These are phyloP conservation scores for Rosa lucieae DNA, from an alignment of 306 rosid species.

Conservation along the genomic window DNA sequence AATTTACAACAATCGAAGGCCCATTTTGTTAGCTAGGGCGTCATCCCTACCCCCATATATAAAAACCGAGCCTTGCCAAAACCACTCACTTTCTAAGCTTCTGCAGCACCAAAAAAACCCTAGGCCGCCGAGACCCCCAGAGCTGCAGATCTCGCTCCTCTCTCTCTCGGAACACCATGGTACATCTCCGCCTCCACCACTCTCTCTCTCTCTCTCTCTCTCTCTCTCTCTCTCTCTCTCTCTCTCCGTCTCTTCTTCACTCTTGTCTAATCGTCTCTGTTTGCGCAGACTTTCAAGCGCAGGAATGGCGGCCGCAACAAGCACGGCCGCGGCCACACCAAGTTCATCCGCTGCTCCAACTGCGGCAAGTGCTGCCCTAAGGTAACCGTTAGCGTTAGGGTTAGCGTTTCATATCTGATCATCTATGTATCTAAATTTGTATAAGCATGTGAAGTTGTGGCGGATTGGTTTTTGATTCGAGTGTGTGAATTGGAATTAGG, in stretches of 20 bases:
- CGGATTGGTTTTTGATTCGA: not conserved
- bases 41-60: not conserved
- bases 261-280: not conserved
- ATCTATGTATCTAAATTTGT: not conserved
- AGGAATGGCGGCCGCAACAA: slow-evolving; percentile 97
- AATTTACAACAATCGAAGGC: not conserved
- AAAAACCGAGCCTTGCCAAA: not conserved
- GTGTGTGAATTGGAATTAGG: slow-evolving; percentile 36
- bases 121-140: not conserved
- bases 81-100: not conserved
- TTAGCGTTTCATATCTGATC: not conserved
- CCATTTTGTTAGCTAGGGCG: not conserved
- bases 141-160: slow-evolving; percentile 15
- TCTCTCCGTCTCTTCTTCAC: no score
- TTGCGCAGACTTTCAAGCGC: slow-evolving; percentile 79
- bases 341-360: slow-evolving; percentile 87
- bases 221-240: not conserved
- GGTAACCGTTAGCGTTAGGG: slow-evolving; percentile 34
- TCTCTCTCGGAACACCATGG: slow-evolving; percentile 33
- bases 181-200: not conserved
- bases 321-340: slow-evolving; percentile 96
- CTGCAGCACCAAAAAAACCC: slow-evolving; percentile 7
- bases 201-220: not conserved
- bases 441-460: not conserved
- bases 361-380: slow-evolving; percentile 98